Conservation (phyloP, 2,329 filamentous ascomycete species). For the Aspergillus sp. region DNA sequence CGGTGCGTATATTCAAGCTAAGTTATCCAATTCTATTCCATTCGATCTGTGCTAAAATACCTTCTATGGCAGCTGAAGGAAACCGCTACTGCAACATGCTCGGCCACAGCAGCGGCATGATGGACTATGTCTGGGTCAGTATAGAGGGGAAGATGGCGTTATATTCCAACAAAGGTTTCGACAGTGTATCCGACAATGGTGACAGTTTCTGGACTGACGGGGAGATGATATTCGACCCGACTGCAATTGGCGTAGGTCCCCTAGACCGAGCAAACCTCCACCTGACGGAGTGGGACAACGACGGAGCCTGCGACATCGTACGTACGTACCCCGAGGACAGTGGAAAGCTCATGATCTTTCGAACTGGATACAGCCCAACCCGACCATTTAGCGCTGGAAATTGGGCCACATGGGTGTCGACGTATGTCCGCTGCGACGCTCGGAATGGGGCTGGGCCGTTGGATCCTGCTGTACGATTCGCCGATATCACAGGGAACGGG, state of each 20-base stretch:
- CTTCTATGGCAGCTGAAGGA: not conserved
- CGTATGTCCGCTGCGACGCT: not conserved
- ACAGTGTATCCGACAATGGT: not conserved
- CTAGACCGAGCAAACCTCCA: not conserved
- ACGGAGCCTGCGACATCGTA: not conserved
- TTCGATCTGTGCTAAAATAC: too few species aligned
- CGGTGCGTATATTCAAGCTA: not conserved
- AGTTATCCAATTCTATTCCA: too few species aligned
- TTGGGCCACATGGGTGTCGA: not conserved
- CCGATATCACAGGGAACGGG: not conserved
- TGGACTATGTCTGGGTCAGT: not conserved
- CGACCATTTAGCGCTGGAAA: too few species aligned
- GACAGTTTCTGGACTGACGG: not conserved
- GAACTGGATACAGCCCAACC: too few species aligned
- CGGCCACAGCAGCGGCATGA: not conserved
- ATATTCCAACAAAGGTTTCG: not conserved
- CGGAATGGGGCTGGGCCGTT: not conserved
- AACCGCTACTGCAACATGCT: conserved; percentile 1
- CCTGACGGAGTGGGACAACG: not conserved
- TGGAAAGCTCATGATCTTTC: not conserved
- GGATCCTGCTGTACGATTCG: not conserved
- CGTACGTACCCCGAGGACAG: not conserved
- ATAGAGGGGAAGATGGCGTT: not conserved
- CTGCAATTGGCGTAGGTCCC: not conserved
- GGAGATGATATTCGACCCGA: not conserved